These are phyloP conservation scores for Dinochytrium kinnereticum DNA, from an alignment of 371 early-diverging fungal species.

Conservation along the genomic window DNA sequence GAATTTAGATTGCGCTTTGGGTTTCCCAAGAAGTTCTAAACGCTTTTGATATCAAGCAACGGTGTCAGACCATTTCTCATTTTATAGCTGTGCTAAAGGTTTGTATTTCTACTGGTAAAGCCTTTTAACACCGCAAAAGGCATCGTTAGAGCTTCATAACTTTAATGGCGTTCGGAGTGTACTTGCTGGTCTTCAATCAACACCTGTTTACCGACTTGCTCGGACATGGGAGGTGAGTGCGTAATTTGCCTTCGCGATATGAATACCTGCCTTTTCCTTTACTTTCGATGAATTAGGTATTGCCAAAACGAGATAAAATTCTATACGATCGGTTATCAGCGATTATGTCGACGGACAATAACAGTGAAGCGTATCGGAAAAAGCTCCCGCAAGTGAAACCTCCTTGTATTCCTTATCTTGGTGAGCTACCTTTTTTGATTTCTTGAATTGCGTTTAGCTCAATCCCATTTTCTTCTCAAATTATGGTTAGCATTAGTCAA, in stretches of 20 bases:
- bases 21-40: slow-evolving; percentile 4
- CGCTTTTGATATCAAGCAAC: neutral
- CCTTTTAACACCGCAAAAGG: neutral
- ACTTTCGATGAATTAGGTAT: neutral
- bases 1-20: slow-evolving; percentile 1
- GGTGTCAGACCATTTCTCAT: neutral
- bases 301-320: slow-evolving; percentile 2
- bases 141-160: neutral
- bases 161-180: slow-evolving; percentile 8
- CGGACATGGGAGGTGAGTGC: slow-evolving; percentile 8
- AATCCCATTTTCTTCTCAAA: too few relatives aligned
- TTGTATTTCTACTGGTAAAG: neutral
- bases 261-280: neutral
- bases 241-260: neutral
- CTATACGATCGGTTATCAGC: slow-evolving; percentile 4
- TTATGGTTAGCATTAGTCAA: too few relatives aligned
- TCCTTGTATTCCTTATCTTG: slow-evolving; percentile 10
- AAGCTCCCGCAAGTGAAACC: neutral
- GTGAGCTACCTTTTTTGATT: neutral
- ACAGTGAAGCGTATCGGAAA: slow-evolving; percentile 12
- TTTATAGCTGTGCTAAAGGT: slow-evolving; percentile 10
- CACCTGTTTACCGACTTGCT: neutral
- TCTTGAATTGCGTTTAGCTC: neutral
- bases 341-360: slow-evolving; percentile 1
- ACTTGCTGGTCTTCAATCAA: slow-evolving; percentile 6